Base-by-base conservation (phyloP, 2,329 filamentous ascomycete genomes). In the Raffaelea ambrosiae region DNA sequence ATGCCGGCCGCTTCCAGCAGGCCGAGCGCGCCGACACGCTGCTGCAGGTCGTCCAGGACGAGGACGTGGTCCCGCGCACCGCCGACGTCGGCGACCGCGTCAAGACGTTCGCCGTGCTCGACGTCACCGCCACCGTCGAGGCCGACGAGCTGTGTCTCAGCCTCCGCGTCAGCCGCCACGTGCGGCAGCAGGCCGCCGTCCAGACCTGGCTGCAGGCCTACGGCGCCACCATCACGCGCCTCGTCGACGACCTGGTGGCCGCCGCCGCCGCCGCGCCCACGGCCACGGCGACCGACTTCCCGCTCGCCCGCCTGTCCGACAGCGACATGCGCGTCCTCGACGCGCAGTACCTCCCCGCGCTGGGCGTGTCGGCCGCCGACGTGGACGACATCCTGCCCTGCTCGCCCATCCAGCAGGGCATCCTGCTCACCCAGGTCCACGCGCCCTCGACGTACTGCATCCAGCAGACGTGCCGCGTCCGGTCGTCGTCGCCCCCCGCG, bases 91-190 rank as follows among this genome's bases (percentile, higher is more conserved):
- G 73, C 0, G 54, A 63, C 5, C 57, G 61, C 0, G 70, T 77
- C 7, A 69, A 70, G 5, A 68, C 74, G 10, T 68, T 74, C 9
- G 69, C 74, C 0, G 53, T 75, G 0, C 76, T 77, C 13, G 74
- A 78, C 51, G 60, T 76, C 3, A 72, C 68, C 1, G 65, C 71
- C n/a, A 64, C 66, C 49, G 59, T 74, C 13, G 69, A 74, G 33
- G 63, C 69, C 20, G 71, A 67, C 19, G 59, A 63, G 23, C 68
- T 70, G 3, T 69, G 65, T 29, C 55, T 77, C 45, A 70, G 71
- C 31, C 64, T 76, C 21, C 54, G 70, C 0, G 75, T 71, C 55
- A 71, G 68, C 53, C 61, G 59, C 7, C 59, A 63, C 18, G 67
- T 69, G 9, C 63, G 55, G 8, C 66, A 71, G 46, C 66, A 68